Percentiles rank a stretch among this genome's conserved stretches.
phyloP scores from a whole-genome alignment of 2,329 filamentous ascomycete genomes.

The Rhinocladiella mackenziei region DNA sequence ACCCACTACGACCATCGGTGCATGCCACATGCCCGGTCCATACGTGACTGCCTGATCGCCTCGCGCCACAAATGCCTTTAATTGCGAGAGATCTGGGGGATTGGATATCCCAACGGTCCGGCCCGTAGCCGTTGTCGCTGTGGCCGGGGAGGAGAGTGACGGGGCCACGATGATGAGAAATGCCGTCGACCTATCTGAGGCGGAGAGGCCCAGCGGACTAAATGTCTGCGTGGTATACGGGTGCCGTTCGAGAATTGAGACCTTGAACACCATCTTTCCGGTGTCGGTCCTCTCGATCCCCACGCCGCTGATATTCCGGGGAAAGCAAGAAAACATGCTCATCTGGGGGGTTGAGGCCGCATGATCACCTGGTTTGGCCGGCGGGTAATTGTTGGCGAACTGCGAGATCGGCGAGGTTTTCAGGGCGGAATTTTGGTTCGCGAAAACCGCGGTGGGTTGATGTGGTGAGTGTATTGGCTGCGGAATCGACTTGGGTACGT shows the following conservation, averaged over 20 bases:
- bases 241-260: constrained; percentile 80
- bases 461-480: constrained; percentile 22
- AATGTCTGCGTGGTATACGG: constrained; percentile 95
- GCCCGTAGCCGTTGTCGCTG: constrained; percentile 33
- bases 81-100: constrained; percentile 65
- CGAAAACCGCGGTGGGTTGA: constrained; percentile 54
- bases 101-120: constrained; percentile 40
- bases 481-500: constrained; percentile 38
- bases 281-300: constrained; percentile 11
- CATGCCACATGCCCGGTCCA: constrained; percentile 88
- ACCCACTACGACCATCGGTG: constrained; percentile 88
- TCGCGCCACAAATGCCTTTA: constrained; percentile 74
- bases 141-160: constrained; percentile 47
- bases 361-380: constrained; percentile 37
- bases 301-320: constrained; percentile 49
- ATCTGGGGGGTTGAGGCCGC: constrained; percentile 58
- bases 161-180: constrained; percentile 91
- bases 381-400: constrained; percentile 68
- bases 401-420: constrained; percentile 80
- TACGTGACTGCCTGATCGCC: constrained; percentile 86
- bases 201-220: constrained; percentile 58
- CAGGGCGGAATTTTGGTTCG: constrained; percentile 83
- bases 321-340: constrained; percentile 86
- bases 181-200: constrained; percentile 18
- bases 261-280: constrained; percentile 51